Evolutionary conservation across 1,139 yeast species (phyloP), one percentile per base, ranked within the genome.

Genomic region (Komagataea norvegica): DNA sequence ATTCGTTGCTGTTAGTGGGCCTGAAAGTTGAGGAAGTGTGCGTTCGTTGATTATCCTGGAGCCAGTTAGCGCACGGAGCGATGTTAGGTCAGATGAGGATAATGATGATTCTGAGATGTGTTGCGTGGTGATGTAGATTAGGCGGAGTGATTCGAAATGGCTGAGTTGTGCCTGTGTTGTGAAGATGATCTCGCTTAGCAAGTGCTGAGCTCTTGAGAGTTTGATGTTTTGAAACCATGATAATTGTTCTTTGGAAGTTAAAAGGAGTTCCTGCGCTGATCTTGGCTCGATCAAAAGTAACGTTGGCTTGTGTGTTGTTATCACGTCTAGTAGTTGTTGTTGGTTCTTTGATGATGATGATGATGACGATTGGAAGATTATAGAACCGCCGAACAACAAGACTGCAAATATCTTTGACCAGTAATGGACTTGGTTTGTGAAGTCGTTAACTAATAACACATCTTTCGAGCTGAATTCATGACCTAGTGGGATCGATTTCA

Each of bases 1-100:
- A 51, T 81, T 84, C 1, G 80, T 74, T 28, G 68, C 63, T 8
- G 80, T 49, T 0, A 82, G 46, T 0, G 88, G 79, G 0, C 89
- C 89, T 36, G 76, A 53, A 1, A 75, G 58, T 18, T 71, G 68
- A 25, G 56, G 54, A 33, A 67, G 59, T 24, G 71, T 70, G 15
- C 68, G 61, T 50, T 83, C 91, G 15, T 63, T 57, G 0, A 82
- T 63, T 0, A 79, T 60, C 42, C 86, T 63, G 2, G 76, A 50
- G 2, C 75, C 74, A 9, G 72, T 55, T 2, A 65, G 35, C 0
- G 79, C 64, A 41, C 81, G 67, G 13, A 76, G 44, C 3, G 55
- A 45, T 40, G 75, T 79, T 36, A 71, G 50, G 15, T 62, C 54
- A 2, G 51, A 38, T 8, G 67, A 59, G 3, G 62, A 42, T 4